Percentiles rank a stretch among this genome's conserved stretches.
phyloP scores from a whole-genome alignment of 495 filamentous ascomycete species.

The Annulohypoxylon maeteangense region DNA sequence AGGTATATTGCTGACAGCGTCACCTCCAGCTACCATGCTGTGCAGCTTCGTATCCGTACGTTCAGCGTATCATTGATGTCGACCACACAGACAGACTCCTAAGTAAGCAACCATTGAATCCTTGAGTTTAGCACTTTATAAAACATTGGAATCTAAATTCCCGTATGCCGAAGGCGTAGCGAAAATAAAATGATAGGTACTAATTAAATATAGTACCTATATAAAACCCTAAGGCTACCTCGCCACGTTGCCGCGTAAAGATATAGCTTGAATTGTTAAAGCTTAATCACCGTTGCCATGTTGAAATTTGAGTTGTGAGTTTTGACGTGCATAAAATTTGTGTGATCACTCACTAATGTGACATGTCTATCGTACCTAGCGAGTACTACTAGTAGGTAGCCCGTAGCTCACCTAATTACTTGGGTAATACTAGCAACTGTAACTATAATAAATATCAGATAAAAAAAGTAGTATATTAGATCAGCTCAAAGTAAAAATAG shows the following conservation, averaged over 20 bases:
- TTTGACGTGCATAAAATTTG: background rate
- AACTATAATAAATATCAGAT: too few relatives aligned
- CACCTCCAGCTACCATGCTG: background rate
- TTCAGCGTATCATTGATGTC: background rate
- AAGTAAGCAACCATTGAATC: background rate
- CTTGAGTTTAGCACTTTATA: background rate
- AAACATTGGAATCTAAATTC: background rate
- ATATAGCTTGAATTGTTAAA: background rate
- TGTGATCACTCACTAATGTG: background rate
- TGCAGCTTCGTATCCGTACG: conserved; percentile 8
- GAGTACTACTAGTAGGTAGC: too few relatives aligned
- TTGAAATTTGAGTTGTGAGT: background rate
- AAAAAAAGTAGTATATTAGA: background rate
- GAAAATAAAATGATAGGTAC: background rate
- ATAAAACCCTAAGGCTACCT: background rate
- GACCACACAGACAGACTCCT: background rate
- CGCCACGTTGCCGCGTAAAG: background rate
- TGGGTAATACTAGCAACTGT: too few relatives aligned
- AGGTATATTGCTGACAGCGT: conserved; percentile 1
- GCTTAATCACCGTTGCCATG: background rate
- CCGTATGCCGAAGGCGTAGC: background rate
- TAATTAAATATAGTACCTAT: background rate
- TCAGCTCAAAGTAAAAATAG: background rate
- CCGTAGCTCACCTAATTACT: too few relatives aligned
- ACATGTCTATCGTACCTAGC: too few relatives aligned